phyloP scores from a whole-genome alignment of 2,329 filamentous ascomycete species.

The Aspergillus piperis region DNA sequence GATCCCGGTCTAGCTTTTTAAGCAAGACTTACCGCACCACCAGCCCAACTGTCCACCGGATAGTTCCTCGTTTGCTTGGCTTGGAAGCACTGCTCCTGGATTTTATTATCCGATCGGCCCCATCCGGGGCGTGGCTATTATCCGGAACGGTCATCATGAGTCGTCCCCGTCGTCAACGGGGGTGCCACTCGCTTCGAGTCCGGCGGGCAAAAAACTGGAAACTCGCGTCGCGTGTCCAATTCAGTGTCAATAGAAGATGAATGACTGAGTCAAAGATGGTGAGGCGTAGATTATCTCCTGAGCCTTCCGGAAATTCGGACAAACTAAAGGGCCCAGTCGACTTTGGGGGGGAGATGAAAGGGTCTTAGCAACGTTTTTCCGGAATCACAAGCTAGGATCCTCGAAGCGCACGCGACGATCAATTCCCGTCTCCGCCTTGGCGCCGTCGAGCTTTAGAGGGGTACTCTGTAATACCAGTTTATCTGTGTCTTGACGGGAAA shows the following conservation, averaged over 20 bases:
- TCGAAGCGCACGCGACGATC: conserved; percentile 2
- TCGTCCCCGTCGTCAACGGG: conserved; percentile 11
- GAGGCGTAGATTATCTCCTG: background rate
- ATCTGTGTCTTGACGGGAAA: background rate
- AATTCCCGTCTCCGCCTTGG: background rate
- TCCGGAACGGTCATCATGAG: conserved; percentile 28
- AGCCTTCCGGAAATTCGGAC: background rate
- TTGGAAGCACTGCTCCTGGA: conserved; percentile 13
- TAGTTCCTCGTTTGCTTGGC: conserved; percentile 21
- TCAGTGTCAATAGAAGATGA: background rate
- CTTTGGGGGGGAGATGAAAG: background rate
- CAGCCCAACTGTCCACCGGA: conserved; percentile 40
- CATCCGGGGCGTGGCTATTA: conserved; percentile 30
- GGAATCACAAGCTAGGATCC: background rate
- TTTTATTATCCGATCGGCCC: conserved; percentile 19
- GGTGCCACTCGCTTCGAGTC: conserved; percentile 1
- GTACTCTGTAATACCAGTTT: background rate
- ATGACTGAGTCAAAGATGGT: background rate
- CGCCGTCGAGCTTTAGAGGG: background rate
- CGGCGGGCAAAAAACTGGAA: background rate
- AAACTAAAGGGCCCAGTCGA: background rate
- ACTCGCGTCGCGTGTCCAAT: conserved; percentile 11
- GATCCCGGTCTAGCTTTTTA: conserved; percentile 7
- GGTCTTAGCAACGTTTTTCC: background rate
- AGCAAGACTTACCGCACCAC: conserved; percentile 36